Base-by-base conservation (phyloP, 2,329 filamentous ascomycete genomes). In the Cytospora mali region DNA sequence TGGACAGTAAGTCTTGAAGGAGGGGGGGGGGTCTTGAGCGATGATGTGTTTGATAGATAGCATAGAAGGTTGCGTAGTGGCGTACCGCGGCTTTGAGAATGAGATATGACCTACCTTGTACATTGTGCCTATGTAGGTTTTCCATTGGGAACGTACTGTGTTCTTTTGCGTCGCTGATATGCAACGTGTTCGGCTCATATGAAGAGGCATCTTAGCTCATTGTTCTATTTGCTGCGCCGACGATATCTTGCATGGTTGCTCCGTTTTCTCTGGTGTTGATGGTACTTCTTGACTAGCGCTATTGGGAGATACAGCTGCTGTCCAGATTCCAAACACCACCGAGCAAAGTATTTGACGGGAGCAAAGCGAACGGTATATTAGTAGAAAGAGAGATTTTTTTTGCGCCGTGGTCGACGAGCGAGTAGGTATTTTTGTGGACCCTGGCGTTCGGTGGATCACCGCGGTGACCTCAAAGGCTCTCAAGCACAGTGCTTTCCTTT, bases 1-100 rank as follows among this genome's bases (percentile, higher is more conserved):
- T 49, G 95, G 95, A 68, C 92, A 96, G 85, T 97, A 92, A 81
- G 23, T 25, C 10, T 18, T 10, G 21, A n/a, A 46, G 33, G n/a
- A 14, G 5, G 25, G 50, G 6, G 18, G 18, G 25, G 39, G 42
- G 55, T 18, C 39, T 53, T 57, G 58, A 29, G 55, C 28, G 33
- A 28, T 56, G 46, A n/a, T 35, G 35, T 48, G 25, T 7, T 23
- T 48, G 48, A 48, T 33, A 52, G 48, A 48, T 33, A 52, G 50
- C 58, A 52, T 33, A 60, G 10, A 52, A 21, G n/a, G 39, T 58
- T 49, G 59, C 54, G 54, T 49, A 57, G 50, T 50, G 60, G 60
- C 60, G 54, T 62, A 52, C 16, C 35, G 25, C 58, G 60, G 46
- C 46, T 49, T 61, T 35, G 16, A 58, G 49, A 53, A 57, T n/a